These are phyloP conservation scores for Gremmenia infestans DNA, from an alignment of 2,329 filamentous ascomycete species.

Conservation along the genomic window DNA sequence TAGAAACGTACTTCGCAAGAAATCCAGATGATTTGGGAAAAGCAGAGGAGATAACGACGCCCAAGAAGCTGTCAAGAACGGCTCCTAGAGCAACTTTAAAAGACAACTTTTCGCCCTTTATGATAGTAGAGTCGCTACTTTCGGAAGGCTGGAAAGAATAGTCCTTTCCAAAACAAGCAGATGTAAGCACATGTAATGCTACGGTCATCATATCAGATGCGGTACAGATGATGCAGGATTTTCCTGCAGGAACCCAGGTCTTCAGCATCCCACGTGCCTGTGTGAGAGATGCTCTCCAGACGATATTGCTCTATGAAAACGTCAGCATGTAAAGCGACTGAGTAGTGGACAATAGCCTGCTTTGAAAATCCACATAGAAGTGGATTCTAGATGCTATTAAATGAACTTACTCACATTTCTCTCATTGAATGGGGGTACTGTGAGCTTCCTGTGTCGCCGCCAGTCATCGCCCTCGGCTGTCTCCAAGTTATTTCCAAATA, in stretches of 20 bases:
- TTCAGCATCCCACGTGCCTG: conserved; percentile 32
- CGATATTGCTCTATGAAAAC: conserved; percentile 26
- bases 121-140: conserved; percentile 4
- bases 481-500: conserved; percentile 33
- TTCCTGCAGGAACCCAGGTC: conserved; percentile 14
- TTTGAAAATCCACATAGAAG: neutral
- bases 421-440: conserved; percentile 40
- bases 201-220: conserved; percentile 42
- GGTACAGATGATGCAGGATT: conserved; percentile 14
- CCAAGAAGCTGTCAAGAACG: conserved; percentile 16
- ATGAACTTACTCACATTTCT: conserved; percentile 24
- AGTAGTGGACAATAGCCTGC: neutral
- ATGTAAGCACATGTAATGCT: conserved; percentile 46
- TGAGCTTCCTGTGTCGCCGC: conserved; percentile 40
- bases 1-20: neutral
- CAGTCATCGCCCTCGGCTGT: conserved; percentile 34
- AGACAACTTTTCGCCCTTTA: conserved; percentile 14
- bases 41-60: conserved; percentile 2
- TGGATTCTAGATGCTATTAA: too few species aligned
- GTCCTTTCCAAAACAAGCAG: conserved; percentile 41
- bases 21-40: neutral
- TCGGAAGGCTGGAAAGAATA: conserved; percentile 8
- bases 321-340: neutral
- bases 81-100: conserved; percentile 11
- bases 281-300: conserved; percentile 34